Evolutionary conservation across 1,284 basidiomycete species (phyloP), one percentile per base, ranked within the genome.

Genomic region (Marasmius tenuissimus): DNA sequence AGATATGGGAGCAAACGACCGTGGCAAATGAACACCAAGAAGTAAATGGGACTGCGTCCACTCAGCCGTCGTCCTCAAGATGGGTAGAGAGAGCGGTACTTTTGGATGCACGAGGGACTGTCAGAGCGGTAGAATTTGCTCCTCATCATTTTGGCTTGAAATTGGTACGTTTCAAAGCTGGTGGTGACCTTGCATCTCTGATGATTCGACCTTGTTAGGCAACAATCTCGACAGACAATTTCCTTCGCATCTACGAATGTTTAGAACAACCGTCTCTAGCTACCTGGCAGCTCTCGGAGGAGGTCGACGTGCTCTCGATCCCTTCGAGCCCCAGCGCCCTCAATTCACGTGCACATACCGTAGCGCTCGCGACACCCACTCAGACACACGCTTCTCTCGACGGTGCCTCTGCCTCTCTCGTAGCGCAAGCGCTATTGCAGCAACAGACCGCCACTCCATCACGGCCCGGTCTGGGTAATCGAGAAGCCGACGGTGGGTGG

Each of bases 401-500:
- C 33, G 82, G 80, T 10, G 81, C 85, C 33, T 81, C 84, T 3
- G 83, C 82, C 1, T 81, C 85, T 4, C 78, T 87, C 35, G 83
- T 86, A 40, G 80, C 85, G 9, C 87, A 85, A 63, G 86, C 85
- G 0, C 72, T 88, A 9, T 34, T 57, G 40, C 48, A 63, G 35
- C 85, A 86, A 61, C 87, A 87, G 67, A 79, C 34, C 7, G 82
- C 37, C 78, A 84, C 47, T 57, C 66, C 12, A 38, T 64, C 58
- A 59, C 64, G 85, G 47, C 77, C 83, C n/a, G 85, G 85, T 0
- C 64, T 81, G 16, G 88, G 87, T 0, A 86, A 85, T 66, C 79
- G 86, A 37, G 92, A 93, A 72, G 93, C 93, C 1, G 89, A 93
- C 63, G 94, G 94, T 9, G 96, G 93, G 0, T 97, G 95, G 94